A percentile compares a stretch with the other conserved stretches of the same genome.
Conservation (phyloP, 2,329 filamentous ascomycete species). For the Talaromyces marneffei region DNA sequence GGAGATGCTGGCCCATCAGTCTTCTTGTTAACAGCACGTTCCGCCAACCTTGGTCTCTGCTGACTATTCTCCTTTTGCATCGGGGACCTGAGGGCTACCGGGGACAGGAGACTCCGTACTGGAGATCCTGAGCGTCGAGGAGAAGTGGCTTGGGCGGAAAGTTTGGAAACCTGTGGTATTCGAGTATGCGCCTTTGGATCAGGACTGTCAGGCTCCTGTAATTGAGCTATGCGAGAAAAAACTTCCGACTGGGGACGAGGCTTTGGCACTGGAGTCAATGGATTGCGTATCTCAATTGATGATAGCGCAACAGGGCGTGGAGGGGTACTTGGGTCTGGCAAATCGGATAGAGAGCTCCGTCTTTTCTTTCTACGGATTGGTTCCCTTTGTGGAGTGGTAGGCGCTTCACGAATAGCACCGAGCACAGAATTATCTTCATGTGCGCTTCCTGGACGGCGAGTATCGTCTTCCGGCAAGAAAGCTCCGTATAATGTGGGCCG, state of each 20-base stretch:
- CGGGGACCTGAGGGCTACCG: slow-evolving; percentile 28
- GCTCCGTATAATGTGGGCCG: slow-evolving; percentile 45
- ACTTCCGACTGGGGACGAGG: slow-evolving; percentile 25
- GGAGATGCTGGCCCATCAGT: slow-evolving; percentile 30
- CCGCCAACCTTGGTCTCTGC: slow-evolving; percentile 27
- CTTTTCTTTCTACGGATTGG: slow-evolving; percentile 63
- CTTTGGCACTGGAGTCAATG: slow-evolving; percentile 27
- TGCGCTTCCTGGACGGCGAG: slow-evolving; percentile 39
- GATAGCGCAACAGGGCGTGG: slow-evolving; percentile 46
- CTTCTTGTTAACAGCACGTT: slow-evolving; percentile 30
- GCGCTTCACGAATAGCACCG: slow-evolving; percentile 46
- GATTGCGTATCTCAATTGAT: slow-evolving; percentile 31
- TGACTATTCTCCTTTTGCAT: slow-evolving; percentile 39
- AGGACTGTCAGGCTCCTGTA: slow-evolving; percentile 5
- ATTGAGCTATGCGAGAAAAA: slow-evolving; percentile 17
- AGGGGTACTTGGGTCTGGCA: slow-evolving; percentile 61
- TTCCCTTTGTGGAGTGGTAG: slow-evolving; percentile 41
- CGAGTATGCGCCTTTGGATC: slow-evolving; percentile 2
- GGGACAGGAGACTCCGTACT: slow-evolving; percentile 29
- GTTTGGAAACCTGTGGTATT: slow-evolving; percentile 8
- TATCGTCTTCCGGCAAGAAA: slow-evolving; percentile 44
- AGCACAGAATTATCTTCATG: slow-evolving; percentile 48
- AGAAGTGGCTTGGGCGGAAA: slow-evolving; percentile 17
- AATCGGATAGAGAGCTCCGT: slow-evolving; percentile 84
- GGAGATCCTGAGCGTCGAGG: slow-evolving; percentile 29